Evolutionary conservation across 2,329 filamentous ascomycete genomes (phyloP).

Genomic region (Hypoxylon sp.): DNA sequence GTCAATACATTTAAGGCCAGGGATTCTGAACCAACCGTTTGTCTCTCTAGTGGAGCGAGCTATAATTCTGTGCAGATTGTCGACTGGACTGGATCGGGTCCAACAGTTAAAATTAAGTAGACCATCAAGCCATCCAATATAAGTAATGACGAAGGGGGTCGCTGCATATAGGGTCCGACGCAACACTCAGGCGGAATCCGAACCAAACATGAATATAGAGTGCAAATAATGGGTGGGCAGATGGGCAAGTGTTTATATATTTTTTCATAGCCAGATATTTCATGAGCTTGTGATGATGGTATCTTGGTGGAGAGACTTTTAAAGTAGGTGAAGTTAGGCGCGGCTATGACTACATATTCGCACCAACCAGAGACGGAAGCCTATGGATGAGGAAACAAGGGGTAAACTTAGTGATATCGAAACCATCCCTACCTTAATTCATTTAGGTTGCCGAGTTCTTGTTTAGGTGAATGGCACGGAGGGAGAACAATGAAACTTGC

Average conservation of each 20-base stretch:
- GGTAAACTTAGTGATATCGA: background rate
- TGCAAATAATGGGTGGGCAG: background rate
- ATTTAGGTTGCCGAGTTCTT: background rate
- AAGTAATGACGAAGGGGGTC: slow-evolving; percentile 19
- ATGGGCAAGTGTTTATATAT: slow-evolving; percentile 6
- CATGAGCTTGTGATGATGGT: slow-evolving; percentile 16
- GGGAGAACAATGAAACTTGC: background rate
- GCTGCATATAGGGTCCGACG: slow-evolving; percentile 29
- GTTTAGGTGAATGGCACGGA: background rate
- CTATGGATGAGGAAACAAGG: slow-evolving; percentile 17
- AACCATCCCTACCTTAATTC: background rate
- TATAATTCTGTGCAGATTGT: slow-evolving; percentile 38
- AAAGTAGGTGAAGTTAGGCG: slow-evolving; percentile 13
- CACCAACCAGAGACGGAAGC: slow-evolving; percentile 27
- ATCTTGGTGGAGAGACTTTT: slow-evolving; percentile 25
- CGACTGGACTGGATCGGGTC: slow-evolving; percentile 43
- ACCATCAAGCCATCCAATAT: slow-evolving; percentile 40
- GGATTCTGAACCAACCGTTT: slow-evolving; percentile 33
- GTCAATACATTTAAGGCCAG: slow-evolving; percentile 32
- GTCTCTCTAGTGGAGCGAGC: slow-evolving; percentile 25
- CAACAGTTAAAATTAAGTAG: slow-evolving; percentile 28
- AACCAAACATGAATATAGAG: slow-evolving; percentile 11
- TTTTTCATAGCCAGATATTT: slow-evolving; percentile 21
- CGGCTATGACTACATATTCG: slow-evolving; percentile 21
- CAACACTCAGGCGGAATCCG: slow-evolving; percentile 38